Conservation (phyloP, 305 asterid genomes). For the Fraxinus greggii region DNA sequence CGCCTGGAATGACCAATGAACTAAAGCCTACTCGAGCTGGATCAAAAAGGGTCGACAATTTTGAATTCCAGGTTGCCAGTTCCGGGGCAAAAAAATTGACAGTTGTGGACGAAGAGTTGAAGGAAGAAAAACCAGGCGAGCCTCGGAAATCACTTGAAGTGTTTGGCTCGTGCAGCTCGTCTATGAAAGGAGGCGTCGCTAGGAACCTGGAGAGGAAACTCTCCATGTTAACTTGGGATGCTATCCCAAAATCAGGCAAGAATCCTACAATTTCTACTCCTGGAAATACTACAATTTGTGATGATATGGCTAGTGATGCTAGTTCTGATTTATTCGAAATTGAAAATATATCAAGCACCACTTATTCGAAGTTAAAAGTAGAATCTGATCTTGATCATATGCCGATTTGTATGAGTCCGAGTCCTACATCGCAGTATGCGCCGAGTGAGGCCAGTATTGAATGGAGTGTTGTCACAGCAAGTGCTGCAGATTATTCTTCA, state of each 20-base stretch:
- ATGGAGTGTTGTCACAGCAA: conserved; percentile 89
- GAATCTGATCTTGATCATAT: conserved; percentile 23
- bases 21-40: conserved; percentile 26
- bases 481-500: conserved; percentile 64
- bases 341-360: conserved; percentile 54
- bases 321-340: conserved; percentile 88
- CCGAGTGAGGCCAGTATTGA: conserved; percentile 89
- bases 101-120: conserved; percentile 16
- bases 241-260: conserved; percentile 44
- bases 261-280: conserved; percentile 32
- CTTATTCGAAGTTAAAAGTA: conserved; percentile 25
- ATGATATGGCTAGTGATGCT: conserved; percentile 80
- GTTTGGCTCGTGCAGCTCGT: conserved; percentile 47
- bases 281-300: conserved; percentile 40
- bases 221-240: conserved; percentile 98
- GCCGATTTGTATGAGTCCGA: conserved; percentile 62
- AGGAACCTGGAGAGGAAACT: conserved; percentile 68
- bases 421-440: conserved; percentile 59
- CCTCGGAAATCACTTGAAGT: conserved; percentile 68
- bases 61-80: conserved; percentile 4
- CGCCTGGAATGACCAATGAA: neutral
- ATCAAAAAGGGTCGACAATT: conserved; percentile 14
- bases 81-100: neutral
- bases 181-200: conserved; percentile 45
- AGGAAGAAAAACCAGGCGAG: conserved; percentile 28